A percentile compares a stretch with the other conserved stretches of the same genome.
These are phyloP conservation scores for Epichloe hybrida DNA, from an alignment of 2,329 filamentous ascomycete genomes.

Conservation along the genomic window DNA sequence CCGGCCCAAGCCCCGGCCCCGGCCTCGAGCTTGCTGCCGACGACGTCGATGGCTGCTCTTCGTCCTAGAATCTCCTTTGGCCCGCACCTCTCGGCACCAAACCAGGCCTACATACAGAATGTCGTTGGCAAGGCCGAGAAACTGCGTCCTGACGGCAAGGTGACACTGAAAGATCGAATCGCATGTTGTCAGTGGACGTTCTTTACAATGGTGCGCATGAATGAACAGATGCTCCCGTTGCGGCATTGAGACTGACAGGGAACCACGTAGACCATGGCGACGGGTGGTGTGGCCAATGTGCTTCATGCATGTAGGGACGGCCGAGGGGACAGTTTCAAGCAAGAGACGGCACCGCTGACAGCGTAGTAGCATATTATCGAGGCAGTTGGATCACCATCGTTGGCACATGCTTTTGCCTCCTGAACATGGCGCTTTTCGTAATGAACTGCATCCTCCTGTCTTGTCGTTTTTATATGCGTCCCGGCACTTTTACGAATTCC, in stretches of 20 bases:
- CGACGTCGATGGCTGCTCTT: neutral
- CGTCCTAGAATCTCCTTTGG: slow-evolving; percentile 1
- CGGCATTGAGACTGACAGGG: neutral
- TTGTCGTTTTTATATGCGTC: slow-evolving; percentile 54
- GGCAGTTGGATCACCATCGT: slow-evolving; percentile 44
- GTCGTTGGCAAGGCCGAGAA: slow-evolving; percentile 21
- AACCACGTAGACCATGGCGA: slow-evolving; percentile 28
- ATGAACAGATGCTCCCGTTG: neutral
- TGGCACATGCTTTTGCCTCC: slow-evolving; percentile 46
- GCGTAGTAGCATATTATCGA: slow-evolving; percentile 4
- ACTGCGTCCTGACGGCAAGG: slow-evolving; percentile 13
- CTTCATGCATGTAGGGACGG: slow-evolving; percentile 22
- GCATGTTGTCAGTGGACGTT: slow-evolving; percentile 56
- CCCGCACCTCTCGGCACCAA: neutral
- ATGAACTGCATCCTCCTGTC: slow-evolving; percentile 51
- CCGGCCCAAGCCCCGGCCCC: too few species aligned
- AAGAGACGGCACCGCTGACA: neutral
- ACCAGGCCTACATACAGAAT: slow-evolving; percentile 17
- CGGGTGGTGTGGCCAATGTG: slow-evolving; percentile 43
- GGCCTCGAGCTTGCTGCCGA: neutral
- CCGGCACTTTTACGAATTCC: slow-evolving; percentile 55
- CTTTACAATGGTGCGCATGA: slow-evolving; percentile 42
- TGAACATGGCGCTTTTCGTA: slow-evolving; percentile 50
- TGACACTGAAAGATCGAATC: slow-evolving; percentile 36
- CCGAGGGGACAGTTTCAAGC: neutral